Evolutionary conservation across 2,329 filamentous ascomycete genomes (phyloP).

Genomic region (Volutella citrinella): DNA sequence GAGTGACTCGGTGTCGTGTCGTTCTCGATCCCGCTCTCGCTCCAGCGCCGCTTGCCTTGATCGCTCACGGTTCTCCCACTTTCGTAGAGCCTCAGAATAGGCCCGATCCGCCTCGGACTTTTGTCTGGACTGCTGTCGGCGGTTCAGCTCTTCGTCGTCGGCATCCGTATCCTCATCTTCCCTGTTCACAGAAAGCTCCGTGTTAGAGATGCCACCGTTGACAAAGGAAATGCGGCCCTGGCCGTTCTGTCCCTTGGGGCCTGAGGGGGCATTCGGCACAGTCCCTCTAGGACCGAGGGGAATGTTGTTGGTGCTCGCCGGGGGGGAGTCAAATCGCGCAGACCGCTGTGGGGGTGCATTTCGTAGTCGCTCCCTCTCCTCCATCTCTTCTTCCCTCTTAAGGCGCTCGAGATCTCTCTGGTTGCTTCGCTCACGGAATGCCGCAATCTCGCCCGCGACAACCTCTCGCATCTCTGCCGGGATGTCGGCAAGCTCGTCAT

Average conservation of each 20-base stretch:
- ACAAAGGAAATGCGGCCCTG: conserved; percentile 66
- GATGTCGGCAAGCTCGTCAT: conserved; percentile 94
- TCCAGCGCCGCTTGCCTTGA: conserved; percentile 81
- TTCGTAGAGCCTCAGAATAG: conserved; percentile 81
- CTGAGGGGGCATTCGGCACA: conserved; percentile 71
- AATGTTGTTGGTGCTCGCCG: conserved; percentile 59
- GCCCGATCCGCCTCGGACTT: conserved; percentile 74
- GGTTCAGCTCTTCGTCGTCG: conserved; percentile 81
- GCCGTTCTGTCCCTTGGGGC: conserved; percentile 64
- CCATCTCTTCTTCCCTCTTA: conserved; percentile 86
- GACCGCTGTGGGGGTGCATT: conserved; percentile 60
- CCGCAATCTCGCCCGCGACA: conserved; percentile 88
- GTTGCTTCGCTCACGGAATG: conserved; percentile 89
- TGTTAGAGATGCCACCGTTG: conserved; percentile 70
- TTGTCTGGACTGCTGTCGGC: conserved; percentile 66
- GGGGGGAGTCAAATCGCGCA: conserved; percentile 71
- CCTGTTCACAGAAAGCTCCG: conserved; percentile 52
- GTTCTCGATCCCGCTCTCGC: conserved; percentile 77
- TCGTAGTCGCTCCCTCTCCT: conserved; percentile 76
- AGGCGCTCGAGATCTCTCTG: conserved; percentile 85
- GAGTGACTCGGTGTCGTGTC: conserved; percentile 65
- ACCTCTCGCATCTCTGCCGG: conserved; percentile 94
- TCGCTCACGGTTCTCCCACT: conserved; percentile 87
- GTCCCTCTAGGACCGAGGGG: conserved; percentile 41
- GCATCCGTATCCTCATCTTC: conserved; percentile 88